These are phyloP conservation scores for Penicillium sp. DNA, from an alignment of 2,329 filamentous ascomycete species.

Conservation along the genomic window DNA sequence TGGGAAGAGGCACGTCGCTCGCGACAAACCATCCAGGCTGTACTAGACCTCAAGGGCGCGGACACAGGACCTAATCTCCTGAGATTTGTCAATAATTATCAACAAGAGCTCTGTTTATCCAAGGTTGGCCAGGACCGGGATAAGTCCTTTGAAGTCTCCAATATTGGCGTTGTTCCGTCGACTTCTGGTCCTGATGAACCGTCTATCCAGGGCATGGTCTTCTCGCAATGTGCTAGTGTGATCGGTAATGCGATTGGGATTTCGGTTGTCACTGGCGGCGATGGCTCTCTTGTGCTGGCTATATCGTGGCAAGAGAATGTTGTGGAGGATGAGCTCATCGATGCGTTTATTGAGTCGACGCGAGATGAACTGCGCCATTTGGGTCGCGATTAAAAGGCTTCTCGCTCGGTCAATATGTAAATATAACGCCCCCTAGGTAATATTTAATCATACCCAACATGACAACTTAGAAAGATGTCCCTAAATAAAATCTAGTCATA, in stretches of 20 bases:
- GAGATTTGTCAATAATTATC: conserved; percentile 46
- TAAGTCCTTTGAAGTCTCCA: conserved; percentile 51
- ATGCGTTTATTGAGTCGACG: background rate
- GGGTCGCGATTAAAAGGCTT: background rate
- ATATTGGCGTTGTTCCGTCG: conserved; percentile 45
- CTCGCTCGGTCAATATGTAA: too few relatives aligned
- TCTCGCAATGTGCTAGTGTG: conserved; percentile 50
- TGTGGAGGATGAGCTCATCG: conserved; percentile 4
- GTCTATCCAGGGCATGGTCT: conserved; percentile 46
- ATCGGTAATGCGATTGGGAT: conserved; percentile 44
- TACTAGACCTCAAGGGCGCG: conserved; percentile 32
- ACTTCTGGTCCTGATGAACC: conserved; percentile 19
- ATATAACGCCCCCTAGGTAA: too few relatives aligned
- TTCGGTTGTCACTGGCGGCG: background rate
- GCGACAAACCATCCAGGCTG: conserved; percentile 33
- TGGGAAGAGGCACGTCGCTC: conserved; percentile 41
- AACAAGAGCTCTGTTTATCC: conserved; percentile 38
- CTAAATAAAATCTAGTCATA: too few relatives aligned
- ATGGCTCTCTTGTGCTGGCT: conserved; percentile 1
- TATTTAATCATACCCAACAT: too few relatives aligned
- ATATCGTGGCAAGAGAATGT: conserved; percentile 2
- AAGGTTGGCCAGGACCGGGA: conserved; percentile 45
- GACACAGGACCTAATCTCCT: conserved; percentile 45
- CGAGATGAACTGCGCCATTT: conserved; percentile 2
- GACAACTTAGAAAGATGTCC: too few relatives aligned